Evolutionary conservation across 306 rosid species (phyloP).

Genomic region (Vigna radiata): DNA sequence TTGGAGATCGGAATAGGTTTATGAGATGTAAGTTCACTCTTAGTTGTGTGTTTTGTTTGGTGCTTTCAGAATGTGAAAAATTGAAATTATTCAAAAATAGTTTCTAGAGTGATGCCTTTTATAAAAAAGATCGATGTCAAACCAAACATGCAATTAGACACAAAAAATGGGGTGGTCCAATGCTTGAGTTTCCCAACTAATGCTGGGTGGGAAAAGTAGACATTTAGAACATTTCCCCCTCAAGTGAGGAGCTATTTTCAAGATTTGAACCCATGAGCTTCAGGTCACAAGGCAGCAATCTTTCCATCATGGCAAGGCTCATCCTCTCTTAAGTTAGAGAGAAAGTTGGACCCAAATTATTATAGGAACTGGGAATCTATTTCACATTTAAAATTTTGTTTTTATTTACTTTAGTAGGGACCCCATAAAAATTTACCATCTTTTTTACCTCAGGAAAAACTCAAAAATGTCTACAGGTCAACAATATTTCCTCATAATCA

Average conservation of each 20-base stretch:
- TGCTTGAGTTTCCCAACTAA: background rate
- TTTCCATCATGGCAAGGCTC: background rate
- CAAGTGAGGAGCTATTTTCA: background rate
- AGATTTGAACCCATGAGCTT: background rate
- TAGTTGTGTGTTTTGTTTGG: too few species aligned
- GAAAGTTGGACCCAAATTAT: constrained; percentile 3
- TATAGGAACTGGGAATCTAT: constrained; percentile 18
- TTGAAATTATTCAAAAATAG: too few species aligned
- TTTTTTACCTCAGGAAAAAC: background rate
- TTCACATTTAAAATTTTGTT: background rate
- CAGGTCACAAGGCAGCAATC: background rate
- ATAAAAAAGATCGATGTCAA: too few species aligned
- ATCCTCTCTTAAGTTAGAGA: background rate
- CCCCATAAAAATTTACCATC: background rate
- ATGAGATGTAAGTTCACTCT: constrained; percentile 25
- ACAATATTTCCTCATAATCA: background rate
- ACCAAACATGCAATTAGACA: too few species aligned
- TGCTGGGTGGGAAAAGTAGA: background rate
- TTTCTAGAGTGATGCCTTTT: too few species aligned
- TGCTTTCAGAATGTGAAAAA: too few species aligned
- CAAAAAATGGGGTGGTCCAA: too few species aligned
- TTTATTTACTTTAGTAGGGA: background rate
- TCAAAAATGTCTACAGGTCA: background rate
- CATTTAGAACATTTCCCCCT: too few species aligned
- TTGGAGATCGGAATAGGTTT: background rate